Conservation (phyloP, 192 early-diverging fungal species). For the Backusella sp. region DNA sequence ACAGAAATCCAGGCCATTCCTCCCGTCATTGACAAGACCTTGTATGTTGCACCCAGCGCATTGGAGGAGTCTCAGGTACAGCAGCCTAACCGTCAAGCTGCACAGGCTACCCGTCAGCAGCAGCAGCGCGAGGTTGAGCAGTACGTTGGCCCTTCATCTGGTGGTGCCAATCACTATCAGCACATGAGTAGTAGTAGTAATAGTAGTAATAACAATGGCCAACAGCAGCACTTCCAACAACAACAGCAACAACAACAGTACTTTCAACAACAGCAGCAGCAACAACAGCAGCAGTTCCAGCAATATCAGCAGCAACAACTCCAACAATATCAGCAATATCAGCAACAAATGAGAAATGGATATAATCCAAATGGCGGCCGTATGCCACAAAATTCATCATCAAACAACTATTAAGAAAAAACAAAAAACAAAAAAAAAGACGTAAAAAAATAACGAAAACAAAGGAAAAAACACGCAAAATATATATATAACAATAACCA, state of each 20-base stretch:
- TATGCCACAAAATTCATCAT: slow-evolving; percentile 4
- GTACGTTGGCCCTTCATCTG: slow-evolving; percentile 19
- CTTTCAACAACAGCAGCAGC: background rate
- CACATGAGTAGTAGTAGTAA: slow-evolving; percentile 27
- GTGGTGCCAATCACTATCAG: slow-evolving; percentile 39
- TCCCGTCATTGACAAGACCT: slow-evolving; percentile 90
- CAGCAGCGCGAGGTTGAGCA: slow-evolving; percentile 40
- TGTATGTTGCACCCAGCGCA: slow-evolving; percentile 81
- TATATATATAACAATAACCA: background rate
- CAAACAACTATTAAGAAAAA: background rate
- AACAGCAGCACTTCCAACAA: slow-evolving; percentile 7
- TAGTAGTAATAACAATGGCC: slow-evolving; percentile 14
- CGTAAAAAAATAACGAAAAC: background rate
- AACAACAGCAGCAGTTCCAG: background rate
- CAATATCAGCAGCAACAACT: background rate
- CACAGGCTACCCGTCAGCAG: slow-evolving; percentile 31
- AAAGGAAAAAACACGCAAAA: background rate
- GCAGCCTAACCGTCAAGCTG: slow-evolving; percentile 45
- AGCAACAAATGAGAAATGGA: background rate
- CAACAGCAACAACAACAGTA: background rate
- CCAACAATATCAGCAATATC: background rate
- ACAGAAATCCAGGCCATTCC: slow-evolving; percentile 99
- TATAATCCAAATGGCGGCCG: background rate
- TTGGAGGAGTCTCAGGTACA: slow-evolving; percentile 65
- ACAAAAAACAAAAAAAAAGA: background rate